A percentile compares a stretch with the other conserved stretches of the same genome.
Evolutionary conservation across 2,329 filamentous ascomycete genomes (phyloP).

Genomic region (Calycina herbarum): DNA sequence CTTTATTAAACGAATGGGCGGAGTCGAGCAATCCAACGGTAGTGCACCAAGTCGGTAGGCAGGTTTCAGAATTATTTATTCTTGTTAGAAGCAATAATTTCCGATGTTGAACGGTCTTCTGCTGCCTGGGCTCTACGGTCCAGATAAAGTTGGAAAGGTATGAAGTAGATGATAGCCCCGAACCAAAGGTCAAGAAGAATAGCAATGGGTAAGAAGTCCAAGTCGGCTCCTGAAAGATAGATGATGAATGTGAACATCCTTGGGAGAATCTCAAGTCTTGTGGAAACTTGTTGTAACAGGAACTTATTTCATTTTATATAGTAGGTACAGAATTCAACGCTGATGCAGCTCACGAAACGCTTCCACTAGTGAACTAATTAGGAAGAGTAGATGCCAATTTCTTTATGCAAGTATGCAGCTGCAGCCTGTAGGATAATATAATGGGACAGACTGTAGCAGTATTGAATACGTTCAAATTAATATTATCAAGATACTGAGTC

Average conservation of each 20-base stretch:
- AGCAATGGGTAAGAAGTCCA: background rate
- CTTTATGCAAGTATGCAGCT: background rate
- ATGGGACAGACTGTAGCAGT: background rate
- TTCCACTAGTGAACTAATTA: background rate
- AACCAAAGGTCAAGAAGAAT: constrained; percentile 7
- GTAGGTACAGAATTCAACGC: background rate
- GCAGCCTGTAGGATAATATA: background rate
- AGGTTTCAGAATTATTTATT: too few relatives aligned
- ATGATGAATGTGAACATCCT: background rate
- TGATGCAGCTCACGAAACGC: background rate
- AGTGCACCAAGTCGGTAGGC: background rate
- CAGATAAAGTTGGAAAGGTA: background rate
- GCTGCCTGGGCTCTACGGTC: background rate
- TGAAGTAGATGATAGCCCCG: constrained; percentile 1
- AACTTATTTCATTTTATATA: background rate
- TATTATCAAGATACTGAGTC: background rate
- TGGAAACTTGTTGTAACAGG: background rate
- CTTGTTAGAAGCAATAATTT: background rate
- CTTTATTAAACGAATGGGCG: background rate
- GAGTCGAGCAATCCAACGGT: background rate
- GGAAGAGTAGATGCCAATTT: background rate
- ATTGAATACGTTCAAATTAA: background rate
- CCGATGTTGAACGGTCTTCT: constrained; percentile 5
- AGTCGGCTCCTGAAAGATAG: constrained; percentile 3
- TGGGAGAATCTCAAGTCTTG: background rate